Base-by-base conservation (phyloP, 129 eudicot species). In the Chrysanthemum makinoi region DNA sequence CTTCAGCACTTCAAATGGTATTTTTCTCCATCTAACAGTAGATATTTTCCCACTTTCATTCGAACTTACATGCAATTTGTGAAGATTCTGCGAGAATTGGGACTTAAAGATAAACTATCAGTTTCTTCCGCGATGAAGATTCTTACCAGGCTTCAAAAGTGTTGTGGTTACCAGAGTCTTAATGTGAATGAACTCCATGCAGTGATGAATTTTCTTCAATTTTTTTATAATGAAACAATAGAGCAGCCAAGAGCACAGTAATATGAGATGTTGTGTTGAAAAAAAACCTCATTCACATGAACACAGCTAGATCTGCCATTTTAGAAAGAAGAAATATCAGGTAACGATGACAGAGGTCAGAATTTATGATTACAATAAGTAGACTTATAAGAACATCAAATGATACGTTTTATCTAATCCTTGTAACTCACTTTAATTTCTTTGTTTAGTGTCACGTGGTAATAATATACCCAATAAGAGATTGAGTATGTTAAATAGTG, bases 81-180 rank as follows among this genome's bases (percentile, higher is more conserved):
- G 70, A 66, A 11, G 70, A 66, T 66, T 66, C 54, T 66, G 7
- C 47, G 49, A 66, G 70, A 66, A 66, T 10, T 66, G 0, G 56
- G 55, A 17, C 56, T 66, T 5, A 6, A 66, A 5, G 70, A 66
- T 16, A 46, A 10, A 22, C 70, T 66, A 46, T 66, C 70, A 48
- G 15, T 49, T 22, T 67, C 72, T 67, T 50, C 18, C 6, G 44
- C 72, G 26, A 67, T 14, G 59, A 12, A 4, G 6, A 22, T 49
- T 65, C 53, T 64, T 7, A 39, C 69, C 17, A 10, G 13, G 22
- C 43, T 67, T 67, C 19, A 67, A 19, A 50, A 19, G 2, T 1
- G 11, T 22, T 67, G 22, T 48, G 59, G 59, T 67, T 17, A 7
- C 19, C 1, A 43, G 7, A 12, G 59, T 20, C 58, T 67, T 67